These are phyloP conservation scores for Albophoma yamanashiensis DNA, from an alignment of 2,329 filamentous ascomycete species.

Conservation along the genomic window DNA sequence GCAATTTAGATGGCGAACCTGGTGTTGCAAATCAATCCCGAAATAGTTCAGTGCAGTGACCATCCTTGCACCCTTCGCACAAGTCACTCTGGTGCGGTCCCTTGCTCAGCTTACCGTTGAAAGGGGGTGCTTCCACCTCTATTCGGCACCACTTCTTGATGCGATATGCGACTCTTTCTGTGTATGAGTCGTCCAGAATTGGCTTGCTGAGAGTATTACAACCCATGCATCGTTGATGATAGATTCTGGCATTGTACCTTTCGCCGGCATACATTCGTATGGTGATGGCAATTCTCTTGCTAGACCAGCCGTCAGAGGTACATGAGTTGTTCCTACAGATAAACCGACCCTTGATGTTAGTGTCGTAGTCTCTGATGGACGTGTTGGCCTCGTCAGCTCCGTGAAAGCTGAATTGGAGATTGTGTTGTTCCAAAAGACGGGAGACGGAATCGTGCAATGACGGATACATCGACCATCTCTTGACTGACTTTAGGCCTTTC, in stretches of 20 bases:
- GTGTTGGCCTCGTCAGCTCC: not conserved
- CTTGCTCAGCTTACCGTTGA: not conserved
- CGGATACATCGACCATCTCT: not conserved
- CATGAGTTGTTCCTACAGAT: not conserved
- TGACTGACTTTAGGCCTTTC: not conserved
- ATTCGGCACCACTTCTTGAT: not conserved
- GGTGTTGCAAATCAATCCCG: not conserved
- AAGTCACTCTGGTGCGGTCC: not conserved
- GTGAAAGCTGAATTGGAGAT: not conserved
- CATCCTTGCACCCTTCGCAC: not conserved
- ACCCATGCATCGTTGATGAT: not conserved
- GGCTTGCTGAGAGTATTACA: not conserved
- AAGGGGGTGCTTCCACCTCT: not conserved
- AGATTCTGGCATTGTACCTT: not conserved
- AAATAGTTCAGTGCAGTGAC: not conserved
- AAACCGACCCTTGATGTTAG: not conserved
- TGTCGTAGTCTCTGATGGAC: not conserved
- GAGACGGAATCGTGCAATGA: not conserved
- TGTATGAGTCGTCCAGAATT: not conserved
- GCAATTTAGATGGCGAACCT: rapidly evolving
- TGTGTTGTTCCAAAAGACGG: not conserved
- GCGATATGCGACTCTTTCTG: not conserved
- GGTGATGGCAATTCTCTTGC: not conserved
- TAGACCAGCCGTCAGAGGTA: not conserved
- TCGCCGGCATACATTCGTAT: not conserved